Base-by-base conservation (phyloP, 495 filamentous ascomycete genomes). In the Lophiostoma macrostomum region DNA sequence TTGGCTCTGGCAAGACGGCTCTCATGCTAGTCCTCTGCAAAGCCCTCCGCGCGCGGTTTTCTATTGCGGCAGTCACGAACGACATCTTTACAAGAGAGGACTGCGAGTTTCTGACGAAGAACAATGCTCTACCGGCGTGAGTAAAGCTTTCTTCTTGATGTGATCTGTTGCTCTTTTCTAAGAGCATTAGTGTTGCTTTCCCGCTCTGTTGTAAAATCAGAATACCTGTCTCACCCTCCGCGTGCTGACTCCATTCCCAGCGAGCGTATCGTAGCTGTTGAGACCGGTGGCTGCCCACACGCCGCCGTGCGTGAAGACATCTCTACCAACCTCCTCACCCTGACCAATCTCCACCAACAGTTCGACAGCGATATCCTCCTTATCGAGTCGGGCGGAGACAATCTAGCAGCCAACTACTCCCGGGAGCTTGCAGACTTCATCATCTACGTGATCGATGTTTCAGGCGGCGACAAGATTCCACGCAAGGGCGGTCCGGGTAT, bases 11-110 rank as follows among this genome's bases (percentile, higher is more conserved):
- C 64, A 98, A 98, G 70, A 96, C 93, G 13, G 93, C 93, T 34
- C 79, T 97, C 18, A 96, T 97, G 91, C 81, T 95, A 7, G 82
- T 87, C 23, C 81, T 96, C 58, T 95, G 88, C 71, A 83, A 77
- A 25, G 82, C 83, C 24, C 80, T 98, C 2, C 83, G 93, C 27
- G 72, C 81, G 39, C 66, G 78, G 22, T 88, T 88, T 75, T 89
- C 84, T 63, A 84, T 98, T 60, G 93, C 93, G 3, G 93, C 91
- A 31, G 91, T 98, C 2, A 98, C 93, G 24, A 98, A 98, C 75
- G 93, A 98, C 75, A 97, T 97, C 77, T 98, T 98, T 79, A 97
- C 93, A 22, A 75, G 79, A 53, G 93, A 98, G 74, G 93, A 98
- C 73, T 88, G 88, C 71, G 93, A 97, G 66, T 98, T 98, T 78